These are phyloP conservation scores for Zygoascus ofunaensis DNA, from an alignment of 805 yeast genomes.

Conservation along the genomic window DNA sequence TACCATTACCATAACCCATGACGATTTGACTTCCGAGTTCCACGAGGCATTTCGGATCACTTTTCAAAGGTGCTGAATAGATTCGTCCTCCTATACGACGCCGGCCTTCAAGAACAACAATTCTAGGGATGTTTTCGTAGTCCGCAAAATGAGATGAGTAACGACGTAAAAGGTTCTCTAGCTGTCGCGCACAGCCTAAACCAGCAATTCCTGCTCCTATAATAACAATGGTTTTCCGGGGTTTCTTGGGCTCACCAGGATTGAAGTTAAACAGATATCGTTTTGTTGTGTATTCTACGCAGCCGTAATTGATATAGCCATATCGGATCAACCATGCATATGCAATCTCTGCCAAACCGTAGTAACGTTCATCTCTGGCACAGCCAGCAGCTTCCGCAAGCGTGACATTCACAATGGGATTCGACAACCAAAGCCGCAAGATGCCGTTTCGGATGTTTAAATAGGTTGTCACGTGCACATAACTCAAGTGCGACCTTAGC, in stretches of 20 bases:
- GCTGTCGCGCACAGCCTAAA: conserved; percentile 90
- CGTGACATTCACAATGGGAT: conserved; percentile 35
- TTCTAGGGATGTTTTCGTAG: conserved; percentile 33
- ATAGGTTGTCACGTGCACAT: conserved; percentile 34
- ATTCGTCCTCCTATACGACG: conserved; percentile 36
- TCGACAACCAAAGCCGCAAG: conserved; percentile 33
- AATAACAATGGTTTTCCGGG: conserved; percentile 47
- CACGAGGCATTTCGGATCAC: conserved; percentile 20
- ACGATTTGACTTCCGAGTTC: conserved; percentile 36
- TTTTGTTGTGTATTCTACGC: conserved; percentile 23
- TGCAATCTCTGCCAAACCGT: conserved; percentile 35
- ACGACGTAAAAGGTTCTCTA: conserved; percentile 49
- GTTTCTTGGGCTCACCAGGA: conserved; percentile 23
- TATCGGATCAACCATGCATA: conserved; percentile 34
- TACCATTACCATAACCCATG: conserved; percentile 34
- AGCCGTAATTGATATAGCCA: conserved; percentile 37
- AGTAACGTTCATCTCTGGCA: conserved; percentile 31
- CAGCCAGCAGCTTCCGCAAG: conserved; percentile 36
- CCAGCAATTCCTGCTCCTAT: conserved; percentile 98
- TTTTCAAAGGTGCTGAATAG: conserved; percentile 27
- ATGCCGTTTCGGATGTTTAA: conserved; percentile 36
- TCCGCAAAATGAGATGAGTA: conserved; percentile 29
- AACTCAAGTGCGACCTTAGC: conserved; percentile 27
- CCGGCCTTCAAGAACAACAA: conserved; percentile 33
- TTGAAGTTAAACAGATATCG: conserved; percentile 13